Percentiles rank a stretch among this genome's conserved stretches.
These are phyloP conservation scores for Phanerochaete sordida DNA, from an alignment of 768 basidiomycete genomes.

Conservation along the genomic window DNA sequence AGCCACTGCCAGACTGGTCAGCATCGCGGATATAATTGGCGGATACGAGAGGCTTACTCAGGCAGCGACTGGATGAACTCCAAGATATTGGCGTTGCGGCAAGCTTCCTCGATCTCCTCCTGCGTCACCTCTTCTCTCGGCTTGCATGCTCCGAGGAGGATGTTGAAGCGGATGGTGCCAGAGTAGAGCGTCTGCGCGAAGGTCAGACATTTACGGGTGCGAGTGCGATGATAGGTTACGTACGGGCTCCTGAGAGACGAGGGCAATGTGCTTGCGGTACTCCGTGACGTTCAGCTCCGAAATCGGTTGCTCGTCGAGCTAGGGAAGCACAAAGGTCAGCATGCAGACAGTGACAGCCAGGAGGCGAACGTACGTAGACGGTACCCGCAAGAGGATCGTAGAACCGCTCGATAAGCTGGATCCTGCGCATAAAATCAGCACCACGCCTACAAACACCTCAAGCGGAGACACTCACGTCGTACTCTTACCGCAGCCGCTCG, in stretches of 20 bases:
- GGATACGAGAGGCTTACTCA: conserved; percentile 43
- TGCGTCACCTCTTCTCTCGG: conserved; percentile 77
- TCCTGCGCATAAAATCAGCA: conserved; percentile 28
- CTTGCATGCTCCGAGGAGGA: conserved; percentile 81
- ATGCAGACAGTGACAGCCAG: neutral
- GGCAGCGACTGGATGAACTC: conserved; percentile 87
- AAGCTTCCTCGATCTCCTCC: conserved; percentile 82
- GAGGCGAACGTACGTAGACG: conserved; percentile 43
- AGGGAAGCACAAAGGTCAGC: neutral
- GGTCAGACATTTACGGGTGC: neutral
- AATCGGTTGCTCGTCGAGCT: conserved; percentile 72
- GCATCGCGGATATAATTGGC: neutral
- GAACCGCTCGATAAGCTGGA: conserved; percentile 84
- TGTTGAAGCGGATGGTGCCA: conserved; percentile 87
- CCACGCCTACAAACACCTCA: neutral
- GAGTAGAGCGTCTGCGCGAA: conserved; percentile 63
- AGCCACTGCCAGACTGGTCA: conserved; percentile 50
- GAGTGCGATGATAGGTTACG: neutral
- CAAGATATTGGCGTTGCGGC: conserved; percentile 84
- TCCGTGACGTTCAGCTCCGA: conserved; percentile 76
- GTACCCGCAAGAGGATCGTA: conserved; percentile 76
- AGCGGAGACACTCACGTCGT: conserved; percentile 38
- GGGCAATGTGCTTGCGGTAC: conserved; percentile 83
- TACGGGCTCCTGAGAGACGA: conserved; percentile 85
- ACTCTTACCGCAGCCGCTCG: conserved; percentile 79